Conservation (phyloP, 768 basidiomycete genomes). For the Tricholoma sp. region DNA sequence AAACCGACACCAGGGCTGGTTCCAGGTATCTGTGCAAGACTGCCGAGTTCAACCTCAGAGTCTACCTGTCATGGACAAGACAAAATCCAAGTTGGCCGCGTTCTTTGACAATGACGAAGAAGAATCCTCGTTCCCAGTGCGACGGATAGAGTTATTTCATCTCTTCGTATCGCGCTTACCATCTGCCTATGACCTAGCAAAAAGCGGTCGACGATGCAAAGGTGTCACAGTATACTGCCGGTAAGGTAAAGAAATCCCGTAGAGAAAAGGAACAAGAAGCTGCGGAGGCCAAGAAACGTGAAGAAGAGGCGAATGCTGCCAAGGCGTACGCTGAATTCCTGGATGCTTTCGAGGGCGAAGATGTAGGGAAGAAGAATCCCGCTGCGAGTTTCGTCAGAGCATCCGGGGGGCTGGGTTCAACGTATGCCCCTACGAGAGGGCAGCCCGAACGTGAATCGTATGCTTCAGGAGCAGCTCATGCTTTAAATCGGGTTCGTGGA, state of each 20-base stretch:
- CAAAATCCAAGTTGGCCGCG: slow-evolving; percentile 63
- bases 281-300: slow-evolving; percentile 82
- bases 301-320: slow-evolving; percentile 77
- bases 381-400: slow-evolving; percentile 59
- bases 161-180: slow-evolving; percentile 55
- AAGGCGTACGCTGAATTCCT: slow-evolving; percentile 82
- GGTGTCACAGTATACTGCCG: slow-evolving; percentile 79
- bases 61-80: slow-evolving; percentile 52
- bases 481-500: slow-evolving; percentile 11
- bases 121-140: slow-evolving; percentile 86
- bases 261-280: slow-evolving; percentile 91
- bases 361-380: slow-evolving; percentile 43
- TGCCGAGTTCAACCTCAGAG: background rate
- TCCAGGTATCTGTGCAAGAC: background rate
- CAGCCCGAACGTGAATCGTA: slow-evolving; percentile 16
- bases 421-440: slow-evolving; percentile 39
- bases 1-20: background rate
- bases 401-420: slow-evolving; percentile 43
- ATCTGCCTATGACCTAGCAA: slow-evolving; percentile 58
- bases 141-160: slow-evolving; percentile 72
- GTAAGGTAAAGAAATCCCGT: slow-evolving; percentile 84
- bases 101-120: slow-evolving; percentile 87
- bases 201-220: slow-evolving; percentile 84
- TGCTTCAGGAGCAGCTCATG: slow-evolving; percentile 1
- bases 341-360: slow-evolving; percentile 78